Percentiles rank a stretch among this genome's conserved stretches.
Conservation (phyloP, 306 rosid genomes). For the Trifolium dubium region DNA sequence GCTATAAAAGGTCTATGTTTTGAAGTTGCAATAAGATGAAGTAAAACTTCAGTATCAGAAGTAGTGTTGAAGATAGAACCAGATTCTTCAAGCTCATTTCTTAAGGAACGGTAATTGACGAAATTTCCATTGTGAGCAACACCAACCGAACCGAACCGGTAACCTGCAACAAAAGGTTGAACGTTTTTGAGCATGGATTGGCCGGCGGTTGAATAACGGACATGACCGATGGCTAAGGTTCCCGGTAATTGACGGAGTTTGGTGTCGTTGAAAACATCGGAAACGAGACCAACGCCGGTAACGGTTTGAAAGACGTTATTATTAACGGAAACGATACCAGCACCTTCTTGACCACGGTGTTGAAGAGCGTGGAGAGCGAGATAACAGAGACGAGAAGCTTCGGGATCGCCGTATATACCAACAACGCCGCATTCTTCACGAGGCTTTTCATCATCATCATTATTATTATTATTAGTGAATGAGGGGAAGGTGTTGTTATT, state of each 20-base stretch:
- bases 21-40: constrained; percentile 89
- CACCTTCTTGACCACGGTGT: constrained; percentile 98
- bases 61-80: constrained; percentile 92
- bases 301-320: constrained; percentile 60
- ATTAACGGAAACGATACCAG: constrained; percentile 74
- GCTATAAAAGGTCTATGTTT: constrained; percentile 69
- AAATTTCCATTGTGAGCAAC: constrained; percentile 92
- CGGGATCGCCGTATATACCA: constrained; percentile 80
- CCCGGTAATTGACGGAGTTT: constrained; percentile 72
- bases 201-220: constrained; percentile 87
- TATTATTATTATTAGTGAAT: not conserved
- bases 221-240: constrained; percentile 75
- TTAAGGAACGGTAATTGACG: constrained; percentile 69
- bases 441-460: constrained; percentile 74
- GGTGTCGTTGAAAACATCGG: constrained; percentile 71
- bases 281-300: constrained; percentile 83
- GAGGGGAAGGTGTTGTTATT: no score
- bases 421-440: constrained; percentile 97
- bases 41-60: constrained; percentile 90
- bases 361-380: constrained; percentile 92
- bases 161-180: constrained; percentile 88
- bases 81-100: constrained; percentile 69
- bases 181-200: constrained; percentile 81
- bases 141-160: constrained; percentile 84
- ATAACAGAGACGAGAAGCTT: constrained; percentile 74